Evolutionary conservation across 177 flowering plant genomes (phyloP), one percentile per base, ranked within the genome.

Genomic region (Vitis hybrid): DNA sequence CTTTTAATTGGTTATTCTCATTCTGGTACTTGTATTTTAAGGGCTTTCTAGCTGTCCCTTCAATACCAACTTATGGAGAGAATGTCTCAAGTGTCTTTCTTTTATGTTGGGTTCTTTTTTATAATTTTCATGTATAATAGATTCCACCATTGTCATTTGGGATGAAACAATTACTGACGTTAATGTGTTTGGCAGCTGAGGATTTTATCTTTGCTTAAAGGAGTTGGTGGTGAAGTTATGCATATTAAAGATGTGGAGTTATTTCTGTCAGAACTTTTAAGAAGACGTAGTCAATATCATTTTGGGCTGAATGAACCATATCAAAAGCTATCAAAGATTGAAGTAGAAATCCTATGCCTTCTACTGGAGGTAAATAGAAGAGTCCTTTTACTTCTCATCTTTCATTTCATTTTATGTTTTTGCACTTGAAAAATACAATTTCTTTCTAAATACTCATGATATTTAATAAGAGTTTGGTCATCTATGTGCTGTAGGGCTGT

Each of bases 181-280:
- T 32, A 27, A 46, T 67, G 3, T 61, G 35, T 62, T 68, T 85
- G 72, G 78, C 93, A 94, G 99, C 76, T 90, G 15, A 77, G 62
- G 71, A 67, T 93, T 66, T 76, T 95, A 46, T 79, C 94, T 7
- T 59, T 91, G 75, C 75, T 95, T 63, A 87, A 84, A 82, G 96
- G 85, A 64, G 58, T 85, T 75, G 93, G 93, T 15, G 72, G 62
- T 73, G 76, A 72, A 50, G 54, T 91, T 35, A 15, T 90, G 76
- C 70, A 30, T 64, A 72, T 84, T 59, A 81, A 79, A 61, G 89
- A 81, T 55, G 81, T 90, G 2, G 76, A 78, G 61, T 67, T 72
- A 50, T 78, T 90, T 68, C 75, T 95, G 58, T 71, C 82, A 70
- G 83, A 76, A 52, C 97, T 95, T 74, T 64, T 93, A 79, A 70